Percentiles rank a stretch among this genome's conserved stretches.
phyloP scores from a whole-genome alignment of 805 yeast genomes.

The Cyberlindnera mycetangii region DNA sequence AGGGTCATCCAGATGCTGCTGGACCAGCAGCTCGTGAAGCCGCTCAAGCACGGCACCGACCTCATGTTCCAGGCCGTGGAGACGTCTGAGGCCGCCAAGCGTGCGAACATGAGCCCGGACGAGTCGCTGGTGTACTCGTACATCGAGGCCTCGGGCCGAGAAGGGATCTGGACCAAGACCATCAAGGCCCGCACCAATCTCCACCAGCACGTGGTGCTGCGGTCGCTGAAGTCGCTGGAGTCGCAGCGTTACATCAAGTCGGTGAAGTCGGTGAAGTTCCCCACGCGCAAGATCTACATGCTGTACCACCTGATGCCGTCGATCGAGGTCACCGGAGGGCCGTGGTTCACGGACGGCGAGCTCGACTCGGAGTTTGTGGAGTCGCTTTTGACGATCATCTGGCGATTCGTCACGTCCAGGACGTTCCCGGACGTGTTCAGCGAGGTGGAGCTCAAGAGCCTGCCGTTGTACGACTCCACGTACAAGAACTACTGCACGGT shows the following conservation, averaged over 20 bases:
- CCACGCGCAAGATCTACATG: constrained; percentile 96
- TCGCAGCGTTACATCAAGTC: constrained; percentile 79
- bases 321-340: constrained; percentile 96
- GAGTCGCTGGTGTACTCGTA: constrained; percentile 89
- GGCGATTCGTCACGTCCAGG: constrained; percentile 78
- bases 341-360: constrained; percentile 97
- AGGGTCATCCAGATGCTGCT: constrained; percentile 49
- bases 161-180: constrained; percentile 95
- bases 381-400: constrained; percentile 74
- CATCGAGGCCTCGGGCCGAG: constrained; percentile 90
- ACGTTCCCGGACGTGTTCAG: constrained; percentile 73
- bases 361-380: constrained; percentile 92
- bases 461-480: constrained; percentile 49
- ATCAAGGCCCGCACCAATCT: constrained; percentile 83
- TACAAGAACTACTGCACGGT: constrained; percentile 66
- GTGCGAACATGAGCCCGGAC: constrained; percentile 76
- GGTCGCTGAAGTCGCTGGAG: constrained; percentile 80
- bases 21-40: constrained; percentile 60
- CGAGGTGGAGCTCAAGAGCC: constrained; percentile 24
- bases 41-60: constrained; percentile 64
- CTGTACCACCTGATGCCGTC: constrained; percentile 90
- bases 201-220: constrained; percentile 85
- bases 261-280: constrained; percentile 87
- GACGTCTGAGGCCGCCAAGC: constrained; percentile 69
- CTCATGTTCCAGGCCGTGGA: constrained; percentile 75